Percentiles rank a stretch among this genome's conserved stretches.
phyloP scores from a whole-genome alignment of 371 early-diverging fungal genomes.

The Massospora cicadina region DNA sequence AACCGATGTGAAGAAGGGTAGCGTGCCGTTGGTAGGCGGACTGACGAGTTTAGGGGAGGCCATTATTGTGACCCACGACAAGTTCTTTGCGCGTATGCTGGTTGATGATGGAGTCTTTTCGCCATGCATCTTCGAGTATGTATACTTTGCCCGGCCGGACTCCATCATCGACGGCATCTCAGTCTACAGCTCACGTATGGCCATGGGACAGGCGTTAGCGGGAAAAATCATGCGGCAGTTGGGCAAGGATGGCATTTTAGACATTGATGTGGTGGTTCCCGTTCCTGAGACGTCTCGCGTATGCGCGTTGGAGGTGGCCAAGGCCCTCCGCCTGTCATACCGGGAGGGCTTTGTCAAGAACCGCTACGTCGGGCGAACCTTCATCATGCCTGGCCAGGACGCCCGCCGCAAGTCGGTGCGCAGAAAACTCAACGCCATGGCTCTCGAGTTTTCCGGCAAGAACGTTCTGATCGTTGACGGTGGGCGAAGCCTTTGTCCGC shows the following conservation, averaged over 20 bases:
- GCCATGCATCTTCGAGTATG: conserved; percentile 96
- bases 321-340: conserved; percentile 65
- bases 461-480: conserved; percentile 92
- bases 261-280: conserved; percentile 91
- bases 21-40: background rate
- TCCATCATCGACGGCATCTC: conserved; percentile 94
- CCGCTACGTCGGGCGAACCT: conserved; percentile 92
- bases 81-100: conserved; percentile 36
- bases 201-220: conserved; percentile 93
- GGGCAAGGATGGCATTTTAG: conserved; percentile 39
- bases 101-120: conserved; percentile 35
- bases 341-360: conserved; percentile 98
- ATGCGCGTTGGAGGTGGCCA: conserved; percentile 79
- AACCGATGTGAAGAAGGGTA: conserved; percentile 69
- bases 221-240: conserved; percentile 46
- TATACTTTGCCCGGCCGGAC: conserved; percentile 95
- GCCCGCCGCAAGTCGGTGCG: conserved; percentile 79
- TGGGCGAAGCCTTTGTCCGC: conserved; percentile 15
- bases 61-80: conserved; percentile 62
- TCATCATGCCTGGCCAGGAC: conserved; percentile 97
- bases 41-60: conserved; percentile 42
- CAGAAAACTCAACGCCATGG: conserved; percentile 94
- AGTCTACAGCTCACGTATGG: conserved; percentile 90
- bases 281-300: conserved; percentile 92
- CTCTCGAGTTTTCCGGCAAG: conserved; percentile 83